phyloP scores from a whole-genome alignment of 1,284 basidiomycete genomes.

The Ceratobasidium sp. region DNA sequence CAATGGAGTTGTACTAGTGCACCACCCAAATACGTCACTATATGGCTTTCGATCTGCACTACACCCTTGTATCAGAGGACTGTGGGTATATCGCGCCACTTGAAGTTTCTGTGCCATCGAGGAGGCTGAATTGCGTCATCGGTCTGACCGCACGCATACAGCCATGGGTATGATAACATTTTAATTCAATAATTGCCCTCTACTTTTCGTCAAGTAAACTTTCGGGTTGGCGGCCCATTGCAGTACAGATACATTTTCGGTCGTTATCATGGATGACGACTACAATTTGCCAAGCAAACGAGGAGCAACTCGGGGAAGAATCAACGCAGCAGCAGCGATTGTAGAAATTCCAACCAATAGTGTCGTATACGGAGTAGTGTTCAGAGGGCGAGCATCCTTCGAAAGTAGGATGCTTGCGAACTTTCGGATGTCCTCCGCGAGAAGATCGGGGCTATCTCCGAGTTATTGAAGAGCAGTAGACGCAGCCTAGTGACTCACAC shows the following conservation, averaged over 20 bases:
- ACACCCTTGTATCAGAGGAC: too few relatives aligned
- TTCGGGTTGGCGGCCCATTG: background rate
- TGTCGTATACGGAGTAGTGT: background rate
- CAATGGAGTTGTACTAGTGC: too few relatives aligned
- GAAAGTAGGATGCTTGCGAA: slow-evolving; percentile 36
- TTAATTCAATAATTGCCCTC: too few relatives aligned
- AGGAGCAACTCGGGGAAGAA: slow-evolving; percentile 1
- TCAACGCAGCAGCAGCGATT: background rate
- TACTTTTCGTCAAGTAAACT: too few relatives aligned
- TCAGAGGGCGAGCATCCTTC: background rate
- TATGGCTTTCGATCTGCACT: too few relatives aligned
- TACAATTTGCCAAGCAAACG: background rate
- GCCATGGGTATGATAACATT: background rate
- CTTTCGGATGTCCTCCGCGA: slow-evolving; percentile 41
- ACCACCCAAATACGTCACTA: background rate
- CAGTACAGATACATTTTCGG: background rate
- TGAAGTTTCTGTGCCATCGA: too few relatives aligned
- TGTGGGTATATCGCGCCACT: too few relatives aligned
- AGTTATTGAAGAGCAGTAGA: background rate
- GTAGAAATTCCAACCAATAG: background rate
- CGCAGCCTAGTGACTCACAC: slow-evolving; percentile 27
- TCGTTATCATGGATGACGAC: background rate
- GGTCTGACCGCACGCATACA: background rate
- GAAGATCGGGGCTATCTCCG: slow-evolving; percentile 39
- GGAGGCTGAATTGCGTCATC: background rate